Base-by-base conservation (phyloP, 306 rosid genomes). In the Vigna hirtella region DNA sequence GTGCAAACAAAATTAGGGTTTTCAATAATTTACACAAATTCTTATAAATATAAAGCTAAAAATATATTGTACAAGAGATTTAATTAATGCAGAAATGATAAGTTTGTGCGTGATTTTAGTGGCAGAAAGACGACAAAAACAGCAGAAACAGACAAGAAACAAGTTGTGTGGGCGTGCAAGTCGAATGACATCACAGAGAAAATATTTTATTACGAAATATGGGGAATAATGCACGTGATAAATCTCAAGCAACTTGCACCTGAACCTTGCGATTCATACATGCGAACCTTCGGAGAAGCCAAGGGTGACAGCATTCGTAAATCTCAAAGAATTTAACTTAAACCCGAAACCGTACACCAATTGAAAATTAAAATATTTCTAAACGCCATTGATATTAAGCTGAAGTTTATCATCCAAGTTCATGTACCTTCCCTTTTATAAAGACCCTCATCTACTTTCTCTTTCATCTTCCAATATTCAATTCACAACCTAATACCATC, bases 401-500 rank as follows among this genome's bases (percentile, higher is more conserved):
- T 20, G 0, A 66, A 38, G 10, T 9, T 77, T 56, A 1, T 36
- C 4, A 7, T 17, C 62, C 56, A 67, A 24, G 74, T 90, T 63
- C 90, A 85, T 86, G 90, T 62, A 89, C 84, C 91, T 70, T 0
- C 20, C 14, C 24, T 22, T 36, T 85, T 89, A 91, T 89, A 81
- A 81, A 83, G 69, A 10, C 70, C 75, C 59, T 2, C n/a, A 38
- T 15, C 66, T 20, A 66, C 57, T 45, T 12, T 34, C 15, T 4
- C 45, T 11, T 4, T n/a, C 16, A 64, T 62, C 9, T 82, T 69
- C 70, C 55, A 83, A 57, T 66, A 36, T 71, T 77, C 86, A 82
- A 58, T 77, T 63, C 62, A 28, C 4, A 50, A 55, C 28, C 53
- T 38, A 38, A 38, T 7, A 26, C 28, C 28, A 26, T 30, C 34